phyloP scores from a whole-genome alignment of 163 green algal species.

The Volvox carteri region DNA sequence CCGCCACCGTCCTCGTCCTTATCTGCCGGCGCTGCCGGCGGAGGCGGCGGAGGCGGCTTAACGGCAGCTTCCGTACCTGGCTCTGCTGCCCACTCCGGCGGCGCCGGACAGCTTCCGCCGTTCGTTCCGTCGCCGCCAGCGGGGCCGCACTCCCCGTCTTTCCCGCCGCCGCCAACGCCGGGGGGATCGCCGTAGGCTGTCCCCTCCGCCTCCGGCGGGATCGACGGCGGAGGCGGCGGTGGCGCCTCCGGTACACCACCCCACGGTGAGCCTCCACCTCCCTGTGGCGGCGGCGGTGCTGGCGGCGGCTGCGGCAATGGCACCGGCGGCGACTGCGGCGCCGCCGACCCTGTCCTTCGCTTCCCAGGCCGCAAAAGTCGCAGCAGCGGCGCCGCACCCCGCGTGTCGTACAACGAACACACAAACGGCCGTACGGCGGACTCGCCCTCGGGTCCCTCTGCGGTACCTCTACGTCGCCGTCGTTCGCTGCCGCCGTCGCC shows the following conservation, averaged over 20 bases:
- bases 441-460: not conserved
- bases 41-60: not conserved
- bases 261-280: too few relatives aligned
- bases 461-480: not conserved
- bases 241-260: too few relatives aligned
- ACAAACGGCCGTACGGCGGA: not conserved
- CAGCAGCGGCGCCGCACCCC: not conserved
- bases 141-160: not conserved
- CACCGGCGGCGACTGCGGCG: not conserved
- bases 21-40: not conserved
- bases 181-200: too few relatives aligned
- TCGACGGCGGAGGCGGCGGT: not conserved
- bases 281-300: not conserved
- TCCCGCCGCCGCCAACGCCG: not conserved
- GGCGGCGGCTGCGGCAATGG: too few relatives aligned
- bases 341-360: not conserved
- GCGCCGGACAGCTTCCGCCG: not conserved
- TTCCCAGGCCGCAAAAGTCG: not conserved
- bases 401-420: not conserved
- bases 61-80: not conserved
- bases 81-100: not conserved
- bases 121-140: not conserved
- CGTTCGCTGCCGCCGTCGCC: not conserved
- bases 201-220: not conserved
- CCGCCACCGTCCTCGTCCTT: not conserved